A percentile compares a stretch with the other conserved stretches of the same genome.
Conservation (phyloP, 768 basidiomycete genomes). For the Leccinum rimulosum region DNA sequence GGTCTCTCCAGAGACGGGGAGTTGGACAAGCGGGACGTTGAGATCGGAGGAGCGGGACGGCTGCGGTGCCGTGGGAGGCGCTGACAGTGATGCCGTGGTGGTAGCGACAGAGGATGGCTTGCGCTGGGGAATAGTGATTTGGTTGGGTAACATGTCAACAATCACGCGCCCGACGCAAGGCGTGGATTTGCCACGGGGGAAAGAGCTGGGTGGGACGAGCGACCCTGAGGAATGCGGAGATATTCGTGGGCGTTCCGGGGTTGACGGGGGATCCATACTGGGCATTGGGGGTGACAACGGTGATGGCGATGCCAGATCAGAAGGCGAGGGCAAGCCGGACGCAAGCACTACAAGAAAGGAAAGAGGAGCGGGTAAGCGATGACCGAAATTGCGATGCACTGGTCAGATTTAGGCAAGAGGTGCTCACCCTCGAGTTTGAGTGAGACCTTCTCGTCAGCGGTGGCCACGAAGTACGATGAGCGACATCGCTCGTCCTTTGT, state of each 20-base stretch:
- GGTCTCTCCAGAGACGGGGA: conserved; percentile 25
- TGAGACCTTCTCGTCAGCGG: conserved; percentile 12
- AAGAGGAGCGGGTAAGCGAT: conserved; percentile 12
- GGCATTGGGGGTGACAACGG: conserved; percentile 25
- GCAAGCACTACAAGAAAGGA: conserved; percentile 24
- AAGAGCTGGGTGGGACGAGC: conserved; percentile 5
- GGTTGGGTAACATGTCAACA: conserved; percentile 55
- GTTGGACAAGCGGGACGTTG: conserved; percentile 27
- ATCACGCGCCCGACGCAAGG: conserved; percentile 48
- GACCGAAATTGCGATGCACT: conserved; percentile 11
- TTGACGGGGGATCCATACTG: conserved; percentile 19
- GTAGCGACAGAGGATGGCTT: conserved; percentile 5
- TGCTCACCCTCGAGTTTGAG: conserved; percentile 16
- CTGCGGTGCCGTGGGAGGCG: conserved; percentile 2
- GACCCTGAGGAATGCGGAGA: conserved; percentile 21
- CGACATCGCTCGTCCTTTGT: conserved; percentile 21
- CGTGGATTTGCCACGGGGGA: conserved; percentile 21
- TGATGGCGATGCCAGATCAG: conserved; percentile 29
- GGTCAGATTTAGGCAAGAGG: conserved; percentile 10
- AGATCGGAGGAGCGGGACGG: conserved; percentile 15
- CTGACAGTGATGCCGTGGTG: conserved; percentile 3
- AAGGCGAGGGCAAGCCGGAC: conserved; percentile 26
- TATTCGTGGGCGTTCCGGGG: conserved; percentile 31
- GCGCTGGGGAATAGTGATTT: conserved; percentile 27
- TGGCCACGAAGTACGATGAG: conserved; percentile 29